Percentiles rank a stretch among this genome's conserved stretches.
Evolutionary conservation across 148 eudicot genomes (phyloP).

Genomic region (Oxyria digyna): DNA sequence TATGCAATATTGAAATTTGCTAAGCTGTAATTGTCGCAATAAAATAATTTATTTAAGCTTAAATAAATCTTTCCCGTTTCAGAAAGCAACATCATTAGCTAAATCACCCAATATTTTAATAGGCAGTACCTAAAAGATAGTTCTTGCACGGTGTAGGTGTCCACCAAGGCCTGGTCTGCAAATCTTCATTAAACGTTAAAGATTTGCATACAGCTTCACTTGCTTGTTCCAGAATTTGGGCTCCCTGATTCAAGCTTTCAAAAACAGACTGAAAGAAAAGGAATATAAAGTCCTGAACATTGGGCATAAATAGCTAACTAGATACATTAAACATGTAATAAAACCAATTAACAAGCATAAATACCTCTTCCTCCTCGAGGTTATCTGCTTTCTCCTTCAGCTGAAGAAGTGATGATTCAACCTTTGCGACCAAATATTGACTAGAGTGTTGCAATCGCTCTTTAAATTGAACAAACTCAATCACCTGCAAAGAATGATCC

Average conservation of each 20-base stretch:
- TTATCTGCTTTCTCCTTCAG: conserved; percentile 64
- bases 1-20: background rate
- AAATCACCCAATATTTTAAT: background rate
- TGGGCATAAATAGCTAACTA: background rate
- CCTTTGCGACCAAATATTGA: conserved; percentile 66
- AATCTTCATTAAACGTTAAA: conserved; percentile 87
- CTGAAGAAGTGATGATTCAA: conserved; percentile 70
- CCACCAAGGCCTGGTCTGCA: conserved; percentile 90
- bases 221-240: conserved; percentile 49
- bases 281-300: background rate
- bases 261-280: conserved; percentile 39
- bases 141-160: conserved; percentile 76
- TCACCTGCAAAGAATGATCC: conserved; percentile 32
- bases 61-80: background rate
- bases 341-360: conserved; percentile 1
- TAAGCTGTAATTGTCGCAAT: background rate
- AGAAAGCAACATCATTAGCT: background rate
- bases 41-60: background rate
- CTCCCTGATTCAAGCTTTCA: conserved; percentile 52
- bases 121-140: conserved; percentile 74
- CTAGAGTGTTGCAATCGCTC: conserved; percentile 71
- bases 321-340: background rate
- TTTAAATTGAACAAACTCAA: conserved; percentile 93
- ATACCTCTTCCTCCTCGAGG: conserved; percentile 72
- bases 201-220: conserved; percentile 45